A percentile compares a stretch with the other conserved stretches of the same genome.
phyloP scores from a whole-genome alignment of 1,284 basidiomycete species.

The Sanguinoderma infundibulare region DNA sequence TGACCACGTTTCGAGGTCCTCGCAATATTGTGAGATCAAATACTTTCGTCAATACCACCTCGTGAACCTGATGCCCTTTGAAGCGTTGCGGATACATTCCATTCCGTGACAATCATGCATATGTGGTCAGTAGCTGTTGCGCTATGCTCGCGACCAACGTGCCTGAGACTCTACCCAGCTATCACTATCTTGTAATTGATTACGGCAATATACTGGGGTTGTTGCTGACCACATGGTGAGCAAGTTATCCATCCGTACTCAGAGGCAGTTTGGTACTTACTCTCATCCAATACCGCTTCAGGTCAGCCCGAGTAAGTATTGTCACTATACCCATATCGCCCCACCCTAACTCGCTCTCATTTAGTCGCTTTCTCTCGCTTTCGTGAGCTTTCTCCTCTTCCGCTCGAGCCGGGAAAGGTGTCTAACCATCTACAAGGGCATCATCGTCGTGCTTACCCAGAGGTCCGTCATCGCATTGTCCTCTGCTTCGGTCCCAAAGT shows the following conservation, averaged over 20 bases:
- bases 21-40: neutral
- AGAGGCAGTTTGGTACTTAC: neutral
- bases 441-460: neutral
- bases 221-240: conserved; percentile 1
- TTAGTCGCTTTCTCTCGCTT: neutral
- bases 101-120: neutral
- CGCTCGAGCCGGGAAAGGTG: no score
- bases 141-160: neutral
- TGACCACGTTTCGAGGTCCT: neutral
- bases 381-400: neutral
- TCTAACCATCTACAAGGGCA: neutral
- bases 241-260: neutral
- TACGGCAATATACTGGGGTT: neutral
- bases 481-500: neutral
- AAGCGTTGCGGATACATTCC: neutral
- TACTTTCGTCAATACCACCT: no score
- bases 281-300: neutral
- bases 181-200: conserved; percentile 2
- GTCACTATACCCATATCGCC: no score
- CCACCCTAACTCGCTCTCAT: neutral
- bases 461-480: neutral
- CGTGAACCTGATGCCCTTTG: no score
- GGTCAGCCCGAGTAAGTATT: neutral
- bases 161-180: neutral
- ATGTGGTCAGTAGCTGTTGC: neutral